Conservation (phyloP, 345 rosid genomes). For the Conringia planisiliqua region DNA sequence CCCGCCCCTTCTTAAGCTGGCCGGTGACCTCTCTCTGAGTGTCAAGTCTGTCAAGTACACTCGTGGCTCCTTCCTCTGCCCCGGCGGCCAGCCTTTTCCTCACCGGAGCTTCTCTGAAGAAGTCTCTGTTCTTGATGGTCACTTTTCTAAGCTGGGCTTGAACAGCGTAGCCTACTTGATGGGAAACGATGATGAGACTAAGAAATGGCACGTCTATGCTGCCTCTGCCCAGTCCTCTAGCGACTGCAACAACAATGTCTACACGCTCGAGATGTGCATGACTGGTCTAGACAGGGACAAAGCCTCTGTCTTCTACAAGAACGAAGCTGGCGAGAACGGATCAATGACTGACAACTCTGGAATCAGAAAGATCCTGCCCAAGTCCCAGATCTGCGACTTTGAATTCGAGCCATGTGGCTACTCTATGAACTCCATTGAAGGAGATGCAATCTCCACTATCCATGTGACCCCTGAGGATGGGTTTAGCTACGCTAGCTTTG, state of each 20-base stretch:
- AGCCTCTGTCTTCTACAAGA: conserved; percentile 72
- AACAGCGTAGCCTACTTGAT: conserved; percentile 64
- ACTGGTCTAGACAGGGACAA: conserved; percentile 71
- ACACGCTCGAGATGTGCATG: conserved; percentile 96
- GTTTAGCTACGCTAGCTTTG: conserved; percentile 95
- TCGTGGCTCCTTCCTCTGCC: conserved; percentile 89
- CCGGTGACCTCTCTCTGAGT: conserved; percentile 56
- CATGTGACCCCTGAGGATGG: conserved; percentile 95
- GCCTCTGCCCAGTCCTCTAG: conserved; percentile 45
- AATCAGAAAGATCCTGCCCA: conserved; percentile 78
- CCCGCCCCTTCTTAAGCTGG: conserved; percentile 82
- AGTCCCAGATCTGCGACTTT: conserved; percentile 86
- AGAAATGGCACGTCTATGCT: conserved; percentile 91
- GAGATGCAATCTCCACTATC: conserved; percentile 72
- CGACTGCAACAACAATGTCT: conserved; percentile 31
- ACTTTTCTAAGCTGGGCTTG: conserved; percentile 56
- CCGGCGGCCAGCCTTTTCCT: conserved; percentile 78
- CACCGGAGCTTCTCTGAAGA: conserved; percentile 88
- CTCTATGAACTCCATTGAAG: conserved; percentile 94
- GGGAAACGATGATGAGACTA: conserved; percentile 56
- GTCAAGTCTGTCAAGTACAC: conserved; percentile 73
- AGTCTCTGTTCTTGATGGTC: conserved; percentile 69
- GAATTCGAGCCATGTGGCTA: conserved; percentile 97
- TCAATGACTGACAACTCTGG: conserved; percentile 75
- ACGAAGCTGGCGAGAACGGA: conserved; percentile 43